phyloP scores from a whole-genome alignment of 2,329 filamentous ascomycete genomes.

The Amauroascus niger region DNA sequence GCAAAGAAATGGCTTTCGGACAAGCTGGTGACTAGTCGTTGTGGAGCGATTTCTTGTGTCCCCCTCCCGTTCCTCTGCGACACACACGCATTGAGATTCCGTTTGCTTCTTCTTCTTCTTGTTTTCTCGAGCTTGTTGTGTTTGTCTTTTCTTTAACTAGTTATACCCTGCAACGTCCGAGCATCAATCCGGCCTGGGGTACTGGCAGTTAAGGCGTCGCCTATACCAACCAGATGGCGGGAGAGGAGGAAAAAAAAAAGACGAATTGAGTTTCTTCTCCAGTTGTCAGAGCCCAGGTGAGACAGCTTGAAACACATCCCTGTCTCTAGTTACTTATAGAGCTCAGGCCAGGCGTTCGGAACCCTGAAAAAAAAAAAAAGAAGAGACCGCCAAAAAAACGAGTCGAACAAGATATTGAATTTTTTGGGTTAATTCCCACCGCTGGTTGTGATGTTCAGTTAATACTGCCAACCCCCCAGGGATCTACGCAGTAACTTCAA shows the following conservation, averaged over 20 bases:
- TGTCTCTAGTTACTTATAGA: not conserved
- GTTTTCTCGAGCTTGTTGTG: too few relatives aligned
- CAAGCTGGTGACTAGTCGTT: not conserved
- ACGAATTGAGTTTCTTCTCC: not conserved
- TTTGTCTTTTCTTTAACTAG: not conserved
- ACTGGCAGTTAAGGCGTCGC: not conserved
- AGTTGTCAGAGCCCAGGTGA: not conserved
- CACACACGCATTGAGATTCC: not conserved
- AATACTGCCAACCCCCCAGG: not conserved
- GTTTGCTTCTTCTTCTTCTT: not conserved
- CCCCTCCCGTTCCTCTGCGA: not conserved
- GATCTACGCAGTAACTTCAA: not conserved
- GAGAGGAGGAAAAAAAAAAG: not conserved
- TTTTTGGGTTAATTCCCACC: not conserved
- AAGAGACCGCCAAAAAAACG: not conserved
- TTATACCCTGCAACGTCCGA: not conserved
- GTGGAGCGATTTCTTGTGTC: not conserved
- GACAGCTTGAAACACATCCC: constrained; percentile 6
- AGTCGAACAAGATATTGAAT: not conserved
- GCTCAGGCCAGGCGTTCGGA: constrained; percentile 1
- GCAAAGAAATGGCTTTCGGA: too few relatives aligned
- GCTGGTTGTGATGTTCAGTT: not conserved
- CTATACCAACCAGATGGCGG: too few relatives aligned
- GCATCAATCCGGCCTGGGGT: not conserved
- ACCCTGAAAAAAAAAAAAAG: not conserved